Percentiles rank a stretch among this genome's conserved stretches.
Conservation (phyloP, 2,329 filamentous ascomycete genomes). For the Fonsecaea multimorphosa region DNA sequence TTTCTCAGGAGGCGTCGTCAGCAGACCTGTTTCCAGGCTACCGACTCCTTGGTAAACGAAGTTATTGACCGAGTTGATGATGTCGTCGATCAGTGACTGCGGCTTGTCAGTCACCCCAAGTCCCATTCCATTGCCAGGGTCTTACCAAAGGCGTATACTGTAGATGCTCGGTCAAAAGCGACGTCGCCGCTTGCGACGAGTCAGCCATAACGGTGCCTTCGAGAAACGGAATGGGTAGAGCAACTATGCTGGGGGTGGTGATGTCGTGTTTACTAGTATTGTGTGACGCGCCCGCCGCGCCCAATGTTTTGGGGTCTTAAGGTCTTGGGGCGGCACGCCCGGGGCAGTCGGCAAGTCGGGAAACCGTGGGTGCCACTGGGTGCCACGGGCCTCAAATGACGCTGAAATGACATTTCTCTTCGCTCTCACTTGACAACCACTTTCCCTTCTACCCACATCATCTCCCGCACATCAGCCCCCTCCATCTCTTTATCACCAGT, state of each 20-base stretch:
- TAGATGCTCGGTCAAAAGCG: constrained; percentile 91
- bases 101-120: constrained; percentile 23
- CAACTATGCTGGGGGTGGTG: neutral
- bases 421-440: constrained; percentile 3
- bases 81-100: constrained; percentile 92
- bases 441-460: constrained; percentile 12
- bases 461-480: constrained; percentile 9
- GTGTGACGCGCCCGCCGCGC: constrained; percentile 6
- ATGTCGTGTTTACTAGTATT: neutral
- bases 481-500: constrained; percentile 26
- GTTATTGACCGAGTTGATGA: constrained; percentile 95
- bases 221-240: neutral
- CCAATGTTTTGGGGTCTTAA: constrained; percentile 2
- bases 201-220: constrained; percentile 34
- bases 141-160: constrained; percentile 89
- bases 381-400: constrained; percentile 8
- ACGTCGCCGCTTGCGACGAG: constrained; percentile 48
- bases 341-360: neutral
- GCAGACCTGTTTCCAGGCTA: constrained; percentile 81
- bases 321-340: neutral
- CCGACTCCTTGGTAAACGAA: constrained; percentile 88
- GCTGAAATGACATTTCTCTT: constrained; percentile 9
- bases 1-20: constrained; percentile 72
- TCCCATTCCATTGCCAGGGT: constrained; percentile 31
- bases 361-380: no score